Base-by-base conservation (phyloP, 441 rosid species). In the Arabidopsis hybrid region DNA sequence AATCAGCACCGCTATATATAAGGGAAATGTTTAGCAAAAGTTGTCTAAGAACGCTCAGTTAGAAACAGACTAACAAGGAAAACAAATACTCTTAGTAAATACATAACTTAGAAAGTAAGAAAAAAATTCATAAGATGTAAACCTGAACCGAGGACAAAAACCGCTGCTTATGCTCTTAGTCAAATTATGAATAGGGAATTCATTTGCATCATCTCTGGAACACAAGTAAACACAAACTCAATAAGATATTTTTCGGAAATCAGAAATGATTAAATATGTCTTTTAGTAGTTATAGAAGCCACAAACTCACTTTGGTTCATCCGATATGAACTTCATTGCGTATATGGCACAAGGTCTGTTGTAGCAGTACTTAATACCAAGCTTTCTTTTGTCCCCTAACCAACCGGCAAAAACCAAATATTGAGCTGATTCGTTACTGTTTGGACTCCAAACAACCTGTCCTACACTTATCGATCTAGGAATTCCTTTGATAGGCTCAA, bases 391-490 rank as follows among this genome's bases (percentile, higher is more conserved):
- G 43, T 82, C 86, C 42, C 91, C 82, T 63, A 87, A 79, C 98
- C 97, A 92, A 21, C 97, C 97, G 14, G 88, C 98, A 65, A 89
- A 93, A 78, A 95, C 91, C 74, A 95, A 74, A 80, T 82, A 85
- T 63, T 84, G 93, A 71, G 80, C 61, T 13, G 47, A 59, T 42
- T 80, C 88, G 56, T 79, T 77, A 34, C 51, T 57, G 39, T 73
- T 43, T 67, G 97, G 97, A 66, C 94, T 87, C 99, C 99, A 95
- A 60, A 93, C 88, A 50, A 93, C 99, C 80, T 93, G 99, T 42
- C 99, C 96, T 73, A 84, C 80, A 65, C 98, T 95, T 72, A 95
- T 40, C 10, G 91, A 86, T 80, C 82, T 86, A 2, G 87, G 58
- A 81, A 92, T 82, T 83, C 95, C 96, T 88, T 83, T 79, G 60